These are phyloP conservation scores for Ascochyta lentis DNA, from an alignment of 2,329 filamentous ascomycete species.

Conservation along the genomic window DNA sequence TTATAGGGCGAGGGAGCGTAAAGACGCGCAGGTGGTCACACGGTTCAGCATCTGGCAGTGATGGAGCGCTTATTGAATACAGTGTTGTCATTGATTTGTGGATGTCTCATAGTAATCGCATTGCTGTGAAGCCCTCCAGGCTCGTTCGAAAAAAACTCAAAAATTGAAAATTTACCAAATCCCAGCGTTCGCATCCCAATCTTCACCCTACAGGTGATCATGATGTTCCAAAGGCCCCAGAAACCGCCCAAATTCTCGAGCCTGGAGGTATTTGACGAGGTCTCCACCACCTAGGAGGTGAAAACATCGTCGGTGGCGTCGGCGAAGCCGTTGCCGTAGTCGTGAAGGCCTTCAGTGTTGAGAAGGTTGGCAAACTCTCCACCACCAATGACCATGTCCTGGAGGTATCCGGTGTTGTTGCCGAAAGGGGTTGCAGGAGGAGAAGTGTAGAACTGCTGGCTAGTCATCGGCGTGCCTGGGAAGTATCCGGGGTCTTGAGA, in stretches of 20 bases:
- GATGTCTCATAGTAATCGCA: background rate
- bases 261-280: background rate
- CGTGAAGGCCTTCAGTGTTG: background rate
- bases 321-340: conserved; percentile 21
- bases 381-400: conserved; percentile 2
- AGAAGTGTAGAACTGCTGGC: background rate
- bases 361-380: background rate
- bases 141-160: background rate
- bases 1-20: background rate
- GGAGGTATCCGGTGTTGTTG: background rate
- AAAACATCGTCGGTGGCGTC: conserved; percentile 42
- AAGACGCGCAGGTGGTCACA: background rate
- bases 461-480: background rate
- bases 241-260: background rate
- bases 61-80: background rate
- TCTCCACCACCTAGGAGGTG: conserved; percentile 34
- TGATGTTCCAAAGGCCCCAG: background rate
- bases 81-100: background rate
- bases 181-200: background rate
- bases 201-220: background rate
- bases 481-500: background rate
- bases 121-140: background rate
- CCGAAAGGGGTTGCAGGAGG: background rate
- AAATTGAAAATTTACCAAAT: background rate
- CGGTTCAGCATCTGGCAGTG: background rate